Evolutionary conservation across 441 rosid species (phyloP), one percentile per base, ranked within the genome.

Genomic region (Populus hybrid): DNA sequence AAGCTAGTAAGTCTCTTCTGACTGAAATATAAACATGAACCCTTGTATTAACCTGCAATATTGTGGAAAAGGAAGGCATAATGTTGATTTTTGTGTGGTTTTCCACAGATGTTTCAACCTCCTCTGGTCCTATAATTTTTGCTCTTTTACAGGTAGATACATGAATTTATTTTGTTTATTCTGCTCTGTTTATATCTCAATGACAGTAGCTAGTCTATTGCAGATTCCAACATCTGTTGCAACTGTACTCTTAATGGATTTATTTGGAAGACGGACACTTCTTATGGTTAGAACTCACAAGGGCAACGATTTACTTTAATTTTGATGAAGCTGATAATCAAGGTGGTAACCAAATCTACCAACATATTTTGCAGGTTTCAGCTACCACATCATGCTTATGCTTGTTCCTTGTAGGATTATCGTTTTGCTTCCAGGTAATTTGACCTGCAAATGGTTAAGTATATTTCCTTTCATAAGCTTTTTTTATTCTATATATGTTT

Each of bases 1-100:
- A 82, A 70, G 86, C 87, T 7, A 81, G 92, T 85, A 77, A 71
- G 71, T 72, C 32, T 36, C 0, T 36, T 23, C 19, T 19, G 0
- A 36, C 11, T 18, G 40, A 36, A 1, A 21, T 26, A 26, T 19
- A 12, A 75, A 23, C 19, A 42, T 40, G 6, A 2, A 24, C 8
- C 40, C 2, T 18, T 0, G 63, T 30, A 26, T 3, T 16, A 6
- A 14, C 40, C 32, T 67, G 0, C 5, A 21, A 35, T 14, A 12
- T 57, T 5, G 32, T 36, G 9, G 9, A n/a, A 42, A 19, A 30
- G 9, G 26, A 65, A 10, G 38, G n/a, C 26, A 23, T 35, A 61
- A 30, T 19, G 0, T 7, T 66, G 30, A 78, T 21, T 71, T 24
- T 3, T 63, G 21, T 10, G 7, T 74, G 9, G 21, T 50, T 75